Evolutionary conservation across 2,329 filamentous ascomycete genomes (phyloP).

Genomic region (Raffaelea ambrosiae): DNA sequence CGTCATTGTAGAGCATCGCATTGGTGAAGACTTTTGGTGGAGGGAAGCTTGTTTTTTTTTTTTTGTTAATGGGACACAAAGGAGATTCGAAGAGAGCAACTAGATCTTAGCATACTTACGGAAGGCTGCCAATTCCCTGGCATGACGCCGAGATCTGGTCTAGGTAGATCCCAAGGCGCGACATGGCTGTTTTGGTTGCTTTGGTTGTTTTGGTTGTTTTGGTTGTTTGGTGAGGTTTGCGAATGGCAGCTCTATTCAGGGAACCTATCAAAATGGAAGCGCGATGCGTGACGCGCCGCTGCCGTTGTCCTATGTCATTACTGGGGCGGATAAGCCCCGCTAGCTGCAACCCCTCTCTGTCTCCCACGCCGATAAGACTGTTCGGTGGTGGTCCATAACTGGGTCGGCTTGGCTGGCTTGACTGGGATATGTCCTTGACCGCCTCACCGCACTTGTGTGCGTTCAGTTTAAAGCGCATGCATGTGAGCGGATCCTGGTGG

Average conservation of each 20-base stretch:
- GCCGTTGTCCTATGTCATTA: too few relatives aligned
- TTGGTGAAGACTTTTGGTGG: conserved; percentile 93
- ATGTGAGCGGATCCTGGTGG: too few relatives aligned
- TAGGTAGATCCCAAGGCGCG: conserved; percentile 60
- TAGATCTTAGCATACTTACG: too few relatives aligned
- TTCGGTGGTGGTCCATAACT: too few relatives aligned
- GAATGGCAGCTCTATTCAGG: neutral
- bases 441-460: too few relatives aligned
- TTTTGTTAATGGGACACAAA: neutral
- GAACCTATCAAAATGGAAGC: too few relatives aligned
- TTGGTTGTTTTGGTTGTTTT: neutral
- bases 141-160: conserved; percentile 73
- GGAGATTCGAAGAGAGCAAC: neutral
- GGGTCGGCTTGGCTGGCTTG: too few relatives aligned
- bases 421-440: too few relatives aligned
- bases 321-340: too few relatives aligned
- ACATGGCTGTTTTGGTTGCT: conserved; percentile 43
- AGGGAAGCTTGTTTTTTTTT: conserved; percentile 57
- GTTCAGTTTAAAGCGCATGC: too few relatives aligned
- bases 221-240: neutral
- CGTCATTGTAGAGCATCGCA: conserved; percentile 75
- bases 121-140: conserved; percentile 64
- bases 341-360: too few relatives aligned
- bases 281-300: neutral
- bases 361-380: too few relatives aligned